phyloP scores from a whole-genome alignment of 345 rosid genomes.

The Salix viminalis region DNA sequence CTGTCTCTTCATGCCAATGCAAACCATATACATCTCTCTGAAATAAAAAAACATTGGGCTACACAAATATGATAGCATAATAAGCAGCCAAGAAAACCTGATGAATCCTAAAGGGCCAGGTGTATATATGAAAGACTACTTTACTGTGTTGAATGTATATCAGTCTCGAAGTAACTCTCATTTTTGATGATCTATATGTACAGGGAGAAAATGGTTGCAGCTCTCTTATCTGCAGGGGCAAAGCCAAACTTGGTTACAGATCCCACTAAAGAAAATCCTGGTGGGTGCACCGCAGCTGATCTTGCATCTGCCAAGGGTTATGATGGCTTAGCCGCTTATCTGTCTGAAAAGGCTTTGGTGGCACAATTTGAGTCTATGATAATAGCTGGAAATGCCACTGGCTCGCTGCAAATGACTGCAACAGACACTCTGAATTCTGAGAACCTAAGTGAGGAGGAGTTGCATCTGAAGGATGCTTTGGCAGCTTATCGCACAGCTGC shows the following conservation, averaged over 20 bases:
- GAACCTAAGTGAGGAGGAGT: slow-evolving; percentile 54
- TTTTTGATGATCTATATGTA: slow-evolving; percentile 20
- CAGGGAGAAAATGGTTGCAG: slow-evolving; percentile 92
- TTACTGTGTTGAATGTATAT: background rate
- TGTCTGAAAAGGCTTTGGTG: slow-evolving; percentile 79
- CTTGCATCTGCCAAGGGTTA: slow-evolving; percentile 67
- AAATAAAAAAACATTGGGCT: background rate
- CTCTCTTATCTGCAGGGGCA: slow-evolving; percentile 87
- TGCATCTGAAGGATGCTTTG: slow-evolving; percentile 63
- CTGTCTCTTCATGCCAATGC: background rate
- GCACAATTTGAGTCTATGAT: slow-evolving; percentile 77
- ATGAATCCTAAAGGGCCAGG: background rate
- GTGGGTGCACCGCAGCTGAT: slow-evolving; percentile 82
- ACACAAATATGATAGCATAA: background rate
- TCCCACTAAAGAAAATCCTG: slow-evolving; percentile 59
- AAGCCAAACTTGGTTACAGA: slow-evolving; percentile 84
- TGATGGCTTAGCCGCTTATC: slow-evolving; percentile 85
- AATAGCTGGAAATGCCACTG: slow-evolving; percentile 82
- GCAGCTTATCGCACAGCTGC: slow-evolving; percentile 84
- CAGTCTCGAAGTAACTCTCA: background rate
- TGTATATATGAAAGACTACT: background rate
- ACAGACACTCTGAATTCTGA: slow-evolving; percentile 31
- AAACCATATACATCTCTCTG: background rate
- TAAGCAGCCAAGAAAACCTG: background rate
- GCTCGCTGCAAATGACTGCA: slow-evolving; percentile 48